These are phyloP conservation scores for Diaporthe capsici DNA, from an alignment of 2,329 filamentous ascomycete genomes.

Conservation along the genomic window DNA sequence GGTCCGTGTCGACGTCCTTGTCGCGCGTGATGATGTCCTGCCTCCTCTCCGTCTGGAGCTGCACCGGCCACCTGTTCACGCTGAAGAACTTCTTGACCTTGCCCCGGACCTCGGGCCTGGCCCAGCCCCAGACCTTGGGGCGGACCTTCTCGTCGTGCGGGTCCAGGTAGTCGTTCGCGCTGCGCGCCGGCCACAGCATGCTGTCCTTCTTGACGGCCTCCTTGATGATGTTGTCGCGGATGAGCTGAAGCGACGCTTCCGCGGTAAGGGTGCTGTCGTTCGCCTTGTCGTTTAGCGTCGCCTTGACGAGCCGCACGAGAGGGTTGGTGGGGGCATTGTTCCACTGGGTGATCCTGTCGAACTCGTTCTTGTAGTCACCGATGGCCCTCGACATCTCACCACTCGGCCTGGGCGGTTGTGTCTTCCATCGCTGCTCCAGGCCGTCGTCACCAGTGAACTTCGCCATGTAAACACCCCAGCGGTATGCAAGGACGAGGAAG, in stretches of 20 bases:
- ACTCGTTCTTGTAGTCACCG: conserved; percentile 15
- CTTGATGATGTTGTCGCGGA: conserved; percentile 57
- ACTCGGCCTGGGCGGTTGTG: not conserved
- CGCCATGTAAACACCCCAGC: conserved; percentile 33
- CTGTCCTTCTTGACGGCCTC: conserved; percentile 60
- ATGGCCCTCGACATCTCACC: not conserved
- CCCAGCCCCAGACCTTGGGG: conserved; percentile 56
- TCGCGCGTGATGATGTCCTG: conserved; percentile 49
- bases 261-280: conserved; percentile 42
- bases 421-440: conserved; percentile 15
- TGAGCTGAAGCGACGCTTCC: conserved; percentile 45
- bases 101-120: conserved; percentile 45
- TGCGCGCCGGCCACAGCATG: conserved; percentile 57
- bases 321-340: conserved; percentile 48
- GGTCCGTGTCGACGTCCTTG: conserved; percentile 47
- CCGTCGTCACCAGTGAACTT: conserved; percentile 18
- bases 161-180: conserved; percentile 45
- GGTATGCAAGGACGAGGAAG: conserved; percentile 37
- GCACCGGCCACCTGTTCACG: conserved; percentile 63
- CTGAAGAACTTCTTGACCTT: conserved; percentile 56
- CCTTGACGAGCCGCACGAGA: conserved; percentile 20
- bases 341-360: conserved; percentile 37
- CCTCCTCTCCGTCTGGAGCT: conserved; percentile 53
- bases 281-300: conserved; percentile 45
- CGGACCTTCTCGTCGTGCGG: conserved; percentile 44